Evolutionary conservation across 352 stramenopile genomes (phyloP), one percentile per base, ranked within the genome.

Genomic region (Globisporangium parvum): DNA sequence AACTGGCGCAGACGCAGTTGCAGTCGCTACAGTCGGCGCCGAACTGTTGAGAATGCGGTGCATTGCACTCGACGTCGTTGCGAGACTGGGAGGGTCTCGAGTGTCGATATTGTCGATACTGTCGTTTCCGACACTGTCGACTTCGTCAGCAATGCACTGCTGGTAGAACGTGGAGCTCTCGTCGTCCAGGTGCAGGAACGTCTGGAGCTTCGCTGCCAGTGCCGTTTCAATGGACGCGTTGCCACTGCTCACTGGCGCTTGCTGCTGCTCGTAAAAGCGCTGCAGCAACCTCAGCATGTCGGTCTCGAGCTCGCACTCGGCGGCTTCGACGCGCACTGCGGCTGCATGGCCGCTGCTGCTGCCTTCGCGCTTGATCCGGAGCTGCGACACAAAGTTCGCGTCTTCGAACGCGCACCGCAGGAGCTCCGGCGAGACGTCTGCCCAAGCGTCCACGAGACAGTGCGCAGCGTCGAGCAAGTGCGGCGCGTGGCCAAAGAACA

Each of bases 401-500:
- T 57, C 35, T 41, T 53, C 33, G 23, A 63, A 63, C 21, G 49
- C 44, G 41, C 42, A 51, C 17, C 49, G 37, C 20, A 70, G 54
- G 9, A 65, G n/a, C 17, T 58, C 48, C 2, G 53, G 26, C 5
- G 59, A 58, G 10, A 70, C 44, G 14, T 41, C 47, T 1, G n/a
- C 14, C 63, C 63, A 70, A 17, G 63, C 59, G n/a, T 55, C 59
- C 6, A 33, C 58, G 45, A 70, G 47, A 8, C 37, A 45, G 0
- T 49, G 37, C 18, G 59, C 63, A 1, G 63, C 63, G 26, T 70
- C 63, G 20, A 60, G 59, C 42, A 70, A 35, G 20, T 64, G 59
- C 50, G 63, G 59, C n/a, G 59, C 51, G 21, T 56, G 45, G 1
- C 63, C 63, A 40, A 59, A 70, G 41, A 51, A 49, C 24, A 70